Base-by-base conservation (phyloP, 73 alveolate species). In the Paramecium octaurelia region DNA sequence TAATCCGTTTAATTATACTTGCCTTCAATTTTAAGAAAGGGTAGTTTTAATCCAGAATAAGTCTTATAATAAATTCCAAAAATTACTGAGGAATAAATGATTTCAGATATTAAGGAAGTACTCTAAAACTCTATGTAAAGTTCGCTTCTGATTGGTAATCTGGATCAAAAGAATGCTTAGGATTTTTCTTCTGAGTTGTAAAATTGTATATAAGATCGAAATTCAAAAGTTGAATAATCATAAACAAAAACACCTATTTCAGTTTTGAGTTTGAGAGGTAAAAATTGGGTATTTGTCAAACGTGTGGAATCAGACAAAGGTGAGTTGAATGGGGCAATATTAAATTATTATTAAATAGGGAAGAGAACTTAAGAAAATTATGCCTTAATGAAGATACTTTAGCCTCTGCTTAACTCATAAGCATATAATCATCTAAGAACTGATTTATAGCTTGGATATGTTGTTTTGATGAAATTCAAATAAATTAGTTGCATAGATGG, bases 321-420 rank as follows among this genome's bases (percentile, higher is more conserved):
- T 6, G 76, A 80, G 43, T 24, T 46, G n/a, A 80, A 80, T 80
- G 91, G 91, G 21, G 91, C 23, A 5, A 80, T 76, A 20, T 27
- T 80, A 12, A 80, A 80, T 43, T 80, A 80, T 24, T 80, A 80
- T 80, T 44, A 80, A 80, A 80, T 80, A 11, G 91, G 91, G 11
- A 9, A 80, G 44, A 80, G 91, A 43, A 80, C 77, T 7, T 42
- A 0, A 23, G 34, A 80, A 46, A 80, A 80, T 20, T 80, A 44
- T 80, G 91, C 50, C 7, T 31, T 43, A 1, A 80, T 80, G 91
- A 80, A 80, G 24, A 12, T 80, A 5, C 57, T 80, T 3, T 48
- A 80, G 44, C 70, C 76, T 44, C 1, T 48, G 8, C 48, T 80
- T 23, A 44, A 48, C 44, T 31, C 46, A n/a, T 23, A 80, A 43